These are phyloP conservation scores for Pythium aphanidermatum DNA, from an alignment of 352 stramenopile species.

Conservation along the genomic window DNA sequence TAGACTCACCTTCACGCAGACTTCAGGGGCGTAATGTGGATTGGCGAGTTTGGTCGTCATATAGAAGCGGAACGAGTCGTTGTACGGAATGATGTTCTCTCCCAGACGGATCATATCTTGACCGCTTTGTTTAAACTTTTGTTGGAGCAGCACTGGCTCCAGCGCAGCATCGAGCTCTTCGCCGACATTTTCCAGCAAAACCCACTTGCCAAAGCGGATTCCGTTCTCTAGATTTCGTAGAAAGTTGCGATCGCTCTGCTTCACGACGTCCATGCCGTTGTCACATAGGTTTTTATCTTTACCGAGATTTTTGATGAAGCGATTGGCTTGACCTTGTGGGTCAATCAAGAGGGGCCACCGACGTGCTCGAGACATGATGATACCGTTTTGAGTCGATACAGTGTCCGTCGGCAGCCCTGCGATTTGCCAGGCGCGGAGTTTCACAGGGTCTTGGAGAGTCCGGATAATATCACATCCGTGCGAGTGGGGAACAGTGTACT, in stretches of 20 bases:
- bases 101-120: conserved; percentile 90
- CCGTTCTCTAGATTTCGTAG: conserved; percentile 85
- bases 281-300: conserved; percentile 79
- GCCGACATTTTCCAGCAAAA: conserved; percentile 87
- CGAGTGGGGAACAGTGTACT: conserved; percentile 65
- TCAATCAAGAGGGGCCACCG: conserved; percentile 90
- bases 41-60: conserved; percentile 92
- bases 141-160: conserved; percentile 86
- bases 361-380: conserved; percentile 82
- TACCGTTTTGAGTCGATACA: conserved; percentile 93
- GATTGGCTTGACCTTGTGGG: conserved; percentile 89
- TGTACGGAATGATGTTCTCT: conserved; percentile 91
- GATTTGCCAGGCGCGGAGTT: conserved; percentile 86
- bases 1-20: conserved; percentile 90
- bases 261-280: conserved; percentile 91
- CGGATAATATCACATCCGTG: conserved; percentile 80
- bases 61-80: conserved; percentile 88
- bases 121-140: conserved; percentile 91
- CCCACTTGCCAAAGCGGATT: conserved; percentile 89
- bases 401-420: conserved; percentile 81
- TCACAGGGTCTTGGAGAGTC: conserved; percentile 84
- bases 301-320: conserved; percentile 88
- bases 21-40: conserved; percentile 89
- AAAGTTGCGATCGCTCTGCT: conserved; percentile 86
- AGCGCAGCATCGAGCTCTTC: conserved; percentile 89